Percentiles rank a stretch among this genome's conserved stretches.
Conservation (phyloP, 1,284 basidiomycete genomes). For the Cryptococcus hybrid region DNA sequence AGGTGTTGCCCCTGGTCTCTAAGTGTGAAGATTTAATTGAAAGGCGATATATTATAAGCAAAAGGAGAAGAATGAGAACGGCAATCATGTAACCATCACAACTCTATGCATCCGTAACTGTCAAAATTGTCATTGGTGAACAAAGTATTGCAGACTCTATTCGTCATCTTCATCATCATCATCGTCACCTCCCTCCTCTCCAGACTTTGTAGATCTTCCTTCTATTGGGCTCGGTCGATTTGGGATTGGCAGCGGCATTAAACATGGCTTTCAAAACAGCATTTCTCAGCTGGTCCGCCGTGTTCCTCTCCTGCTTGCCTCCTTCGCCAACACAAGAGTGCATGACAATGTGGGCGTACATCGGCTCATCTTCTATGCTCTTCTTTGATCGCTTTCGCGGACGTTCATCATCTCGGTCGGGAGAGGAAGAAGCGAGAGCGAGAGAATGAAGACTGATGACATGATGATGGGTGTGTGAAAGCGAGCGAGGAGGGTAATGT, state of each 20-base stretch:
- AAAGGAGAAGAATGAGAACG: not conserved
- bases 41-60: not conserved
- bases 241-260: constrained; percentile 63
- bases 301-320: constrained; percentile 22
- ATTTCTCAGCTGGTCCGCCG: constrained; percentile 54
- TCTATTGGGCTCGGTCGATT: constrained; percentile 64
- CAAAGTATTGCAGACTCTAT: not conserved
- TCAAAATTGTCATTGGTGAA: not conserved
- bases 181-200: constrained; percentile 53
- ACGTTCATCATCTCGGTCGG: constrained; percentile 15
- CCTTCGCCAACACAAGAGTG: constrained; percentile 14
- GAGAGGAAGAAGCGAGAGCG: constrained; percentile 11
- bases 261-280: constrained; percentile 67
- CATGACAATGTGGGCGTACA: constrained; percentile 35
- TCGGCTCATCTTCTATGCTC: constrained; percentile 49
- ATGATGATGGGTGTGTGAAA: constrained; percentile 37
- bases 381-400: constrained; percentile 24
- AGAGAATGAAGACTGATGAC: constrained; percentile 30
- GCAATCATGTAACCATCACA: constrained; percentile 11
- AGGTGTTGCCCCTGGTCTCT: constrained; percentile 16
- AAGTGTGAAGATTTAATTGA: not conserved
- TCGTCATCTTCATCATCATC: constrained; percentile 31
- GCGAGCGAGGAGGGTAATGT: constrained; percentile 41
- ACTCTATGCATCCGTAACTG: constrained; percentile 15
- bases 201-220: constrained; percentile 79